Evolutionary conservation across 2,329 filamentous ascomycete species (phyloP).

Genomic region (Clonostachys rosea): DNA sequence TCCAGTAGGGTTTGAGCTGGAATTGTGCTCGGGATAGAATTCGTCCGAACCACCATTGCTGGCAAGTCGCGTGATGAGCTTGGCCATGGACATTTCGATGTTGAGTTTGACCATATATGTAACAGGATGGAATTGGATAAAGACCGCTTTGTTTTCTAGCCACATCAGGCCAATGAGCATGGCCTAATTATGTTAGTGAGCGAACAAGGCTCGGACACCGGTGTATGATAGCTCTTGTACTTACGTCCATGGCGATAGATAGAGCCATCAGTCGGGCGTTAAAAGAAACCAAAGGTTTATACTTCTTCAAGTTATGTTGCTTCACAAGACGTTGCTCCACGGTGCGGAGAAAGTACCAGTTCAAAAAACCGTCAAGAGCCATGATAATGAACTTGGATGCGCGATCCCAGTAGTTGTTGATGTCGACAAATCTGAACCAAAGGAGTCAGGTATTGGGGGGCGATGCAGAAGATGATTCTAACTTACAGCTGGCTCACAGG

Average conservation of each 20-base stretch:
- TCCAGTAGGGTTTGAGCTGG: too few species aligned
- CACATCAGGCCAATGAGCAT: slow-evolving; percentile 26
- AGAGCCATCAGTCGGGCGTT: slow-evolving; percentile 43
- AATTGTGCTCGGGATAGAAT: too few species aligned
- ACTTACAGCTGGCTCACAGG: slow-evolving; percentile 27
- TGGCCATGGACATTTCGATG: slow-evolving; percentile 50
- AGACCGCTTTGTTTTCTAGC: slow-evolving; percentile 22
- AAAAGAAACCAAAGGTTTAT: slow-evolving; percentile 41
- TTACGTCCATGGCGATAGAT: slow-evolving; percentile 43
- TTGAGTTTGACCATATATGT: slow-evolving; percentile 48
- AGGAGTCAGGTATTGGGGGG: neutral
- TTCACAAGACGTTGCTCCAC: slow-evolving; percentile 40
- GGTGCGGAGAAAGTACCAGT: slow-evolving; percentile 43
- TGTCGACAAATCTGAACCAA: slow-evolving; percentile 19
- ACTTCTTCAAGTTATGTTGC: slow-evolving; percentile 42
- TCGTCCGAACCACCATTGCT: too few species aligned
- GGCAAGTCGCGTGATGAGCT: slow-evolving; percentile 37
- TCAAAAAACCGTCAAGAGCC: slow-evolving; percentile 43
- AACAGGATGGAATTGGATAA: slow-evolving; percentile 46
- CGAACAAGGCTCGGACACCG: fast-evolving
- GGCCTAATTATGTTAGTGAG: slow-evolving; percentile 3
- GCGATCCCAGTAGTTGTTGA: slow-evolving; percentile 49
- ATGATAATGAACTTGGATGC: slow-evolving; percentile 46
- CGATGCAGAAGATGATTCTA: neutral
- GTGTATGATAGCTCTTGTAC: slow-evolving; percentile 2